A percentile compares a stretch with the other conserved stretches of the same genome.
phyloP scores from a whole-genome alignment of 805 yeast genomes.

The Suhomyces kilbournensis region DNA sequence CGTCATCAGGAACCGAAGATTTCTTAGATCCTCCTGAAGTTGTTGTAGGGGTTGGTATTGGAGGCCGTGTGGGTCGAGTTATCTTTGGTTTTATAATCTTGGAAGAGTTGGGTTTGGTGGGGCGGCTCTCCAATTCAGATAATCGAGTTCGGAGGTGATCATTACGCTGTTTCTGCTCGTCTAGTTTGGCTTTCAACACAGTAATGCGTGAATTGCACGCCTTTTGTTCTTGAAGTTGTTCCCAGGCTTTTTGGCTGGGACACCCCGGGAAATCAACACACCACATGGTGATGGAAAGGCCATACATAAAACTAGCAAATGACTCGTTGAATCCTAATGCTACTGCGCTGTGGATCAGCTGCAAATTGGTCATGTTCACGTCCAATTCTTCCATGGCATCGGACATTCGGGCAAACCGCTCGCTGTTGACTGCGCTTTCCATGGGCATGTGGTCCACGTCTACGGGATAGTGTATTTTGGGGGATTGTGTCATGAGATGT shows the following conservation, averaged over 20 bases:
- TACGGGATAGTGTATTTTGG: conserved; percentile 44
- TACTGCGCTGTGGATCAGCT: conserved; percentile 59
- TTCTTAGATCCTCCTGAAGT: too few species aligned
- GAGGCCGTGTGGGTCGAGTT: neutral
- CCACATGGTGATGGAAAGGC: conserved; percentile 82
- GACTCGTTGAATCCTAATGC: conserved; percentile 68
- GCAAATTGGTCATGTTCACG: conserved; percentile 54
- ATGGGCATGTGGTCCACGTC: conserved; percentile 40
- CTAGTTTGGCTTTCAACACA: conserved; percentile 18
- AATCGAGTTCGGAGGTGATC: conserved; percentile 20
- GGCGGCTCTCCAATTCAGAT: conserved; percentile 2
- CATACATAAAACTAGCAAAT: conserved; percentile 72
- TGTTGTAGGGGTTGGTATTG: neutral
- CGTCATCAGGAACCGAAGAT: conserved; percentile 16
- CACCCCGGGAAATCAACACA: conserved; percentile 67
- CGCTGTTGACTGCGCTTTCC: conserved; percentile 37
- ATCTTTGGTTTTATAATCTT: neutral
- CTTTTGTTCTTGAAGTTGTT: conserved; percentile 22
- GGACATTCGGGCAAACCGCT: conserved; percentile 42
- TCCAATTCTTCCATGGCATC: conserved; percentile 57
- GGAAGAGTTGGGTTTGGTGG: neutral
- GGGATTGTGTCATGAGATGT: conserved; percentile 34
- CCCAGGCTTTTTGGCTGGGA: conserved; percentile 35
- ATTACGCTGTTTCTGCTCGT: conserved; percentile 20
- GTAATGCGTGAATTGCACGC: conserved; percentile 19